Conservation (phyloP, 108 stramenopile genomes). For the Nitzschia sp. region DNA sequence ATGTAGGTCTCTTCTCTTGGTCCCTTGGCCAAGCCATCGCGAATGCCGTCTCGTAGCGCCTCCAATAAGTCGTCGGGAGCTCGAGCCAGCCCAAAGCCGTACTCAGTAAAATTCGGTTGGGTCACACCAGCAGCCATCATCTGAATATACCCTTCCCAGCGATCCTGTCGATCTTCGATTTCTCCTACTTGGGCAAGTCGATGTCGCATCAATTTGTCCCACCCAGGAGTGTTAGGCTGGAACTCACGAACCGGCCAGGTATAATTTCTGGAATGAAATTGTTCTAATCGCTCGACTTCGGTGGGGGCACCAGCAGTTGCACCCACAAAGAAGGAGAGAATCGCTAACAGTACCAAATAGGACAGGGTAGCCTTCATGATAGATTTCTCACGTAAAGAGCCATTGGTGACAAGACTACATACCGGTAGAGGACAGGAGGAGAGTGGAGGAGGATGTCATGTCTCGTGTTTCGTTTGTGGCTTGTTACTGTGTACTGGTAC, state of each 20-base stretch:
- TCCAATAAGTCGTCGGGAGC: slow-evolving; percentile 63
- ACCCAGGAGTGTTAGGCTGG: slow-evolving; percentile 62
- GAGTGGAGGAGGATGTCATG: too few relatives aligned
- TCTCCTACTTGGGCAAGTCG: slow-evolving; percentile 62
- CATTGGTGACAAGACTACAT: too few relatives aligned
- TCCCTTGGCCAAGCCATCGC: slow-evolving; percentile 31
- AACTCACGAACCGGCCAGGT: slow-evolving; percentile 66
- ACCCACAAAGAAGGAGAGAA: too few relatives aligned
- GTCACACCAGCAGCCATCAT: slow-evolving; percentile 48
- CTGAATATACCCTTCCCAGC: slow-evolving; percentile 69
- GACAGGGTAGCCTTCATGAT: too few relatives aligned
- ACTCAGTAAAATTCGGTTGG: slow-evolving; percentile 67
- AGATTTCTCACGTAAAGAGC: too few relatives aligned
- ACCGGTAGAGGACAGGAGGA: too few relatives aligned
- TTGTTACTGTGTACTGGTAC: too few relatives aligned
- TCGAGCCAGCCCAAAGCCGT: slow-evolving; percentile 68
- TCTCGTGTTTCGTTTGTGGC: too few relatives aligned
- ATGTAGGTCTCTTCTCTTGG: slow-evolving; percentile 37
- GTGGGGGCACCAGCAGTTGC: background rate
- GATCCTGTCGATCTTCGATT: slow-evolving; percentile 34
- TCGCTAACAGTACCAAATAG: too few relatives aligned
- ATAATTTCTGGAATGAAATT: slow-evolving; percentile 54
- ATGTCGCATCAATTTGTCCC: slow-evolving; percentile 53
- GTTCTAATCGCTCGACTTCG: slow-evolving; percentile 45
- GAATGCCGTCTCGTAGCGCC: slow-evolving; percentile 46